Percentiles rank a stretch among this genome's conserved stretches.
These are phyloP conservation scores for Neoscytalidium dimidiatum DNA, from an alignment of 2,329 filamentous ascomycete genomes.

Conservation along the genomic window DNA sequence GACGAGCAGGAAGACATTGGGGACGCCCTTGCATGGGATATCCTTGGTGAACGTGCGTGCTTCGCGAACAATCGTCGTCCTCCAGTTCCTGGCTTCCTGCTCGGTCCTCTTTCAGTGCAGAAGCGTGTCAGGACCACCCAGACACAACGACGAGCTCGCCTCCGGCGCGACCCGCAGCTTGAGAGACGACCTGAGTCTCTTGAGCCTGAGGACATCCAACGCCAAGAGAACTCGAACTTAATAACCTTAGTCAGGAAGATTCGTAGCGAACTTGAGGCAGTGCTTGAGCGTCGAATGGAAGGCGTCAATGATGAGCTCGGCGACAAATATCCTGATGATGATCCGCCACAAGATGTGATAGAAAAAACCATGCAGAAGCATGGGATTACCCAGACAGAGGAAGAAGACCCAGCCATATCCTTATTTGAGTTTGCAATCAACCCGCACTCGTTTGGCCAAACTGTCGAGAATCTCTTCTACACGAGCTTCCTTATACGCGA, in stretches of 20 bases:
- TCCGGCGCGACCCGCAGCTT: constrained; percentile 41
- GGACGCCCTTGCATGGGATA: constrained; percentile 82
- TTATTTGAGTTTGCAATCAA: constrained; percentile 89
- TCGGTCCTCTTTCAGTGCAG: constrained; percentile 86
- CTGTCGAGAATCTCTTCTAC: constrained; percentile 96
- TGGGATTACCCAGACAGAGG: constrained; percentile 58
- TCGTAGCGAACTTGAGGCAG: constrained; percentile 57
- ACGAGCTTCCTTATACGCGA: constrained; percentile 92
- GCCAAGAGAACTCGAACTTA: constrained; percentile 77
- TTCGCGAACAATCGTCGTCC: constrained; percentile 73
- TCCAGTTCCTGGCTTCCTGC: constrained; percentile 76
- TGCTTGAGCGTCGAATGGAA: constrained; percentile 37
- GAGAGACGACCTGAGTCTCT: constrained; percentile 20
- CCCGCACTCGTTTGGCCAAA: constrained; percentile 87
- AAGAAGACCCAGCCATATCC: constrained; percentile 65
- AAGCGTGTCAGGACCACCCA: constrained; percentile 73
- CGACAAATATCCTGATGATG: constrained; percentile 28
- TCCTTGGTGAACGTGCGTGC: constrained; percentile 76
- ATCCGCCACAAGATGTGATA: constrained; percentile 41
- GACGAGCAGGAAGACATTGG: constrained; percentile 69
- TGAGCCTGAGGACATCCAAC: constrained; percentile 71
- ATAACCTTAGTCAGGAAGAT: constrained; percentile 79
- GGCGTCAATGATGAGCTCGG: constrained; percentile 49
- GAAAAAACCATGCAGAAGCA: constrained; percentile 63
- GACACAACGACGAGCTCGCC: constrained; percentile 69